Percentiles rank a stretch among this genome's conserved stretches.
Conservation (phyloP, 148 eudicot species). For the Chenopodium album region DNA sequence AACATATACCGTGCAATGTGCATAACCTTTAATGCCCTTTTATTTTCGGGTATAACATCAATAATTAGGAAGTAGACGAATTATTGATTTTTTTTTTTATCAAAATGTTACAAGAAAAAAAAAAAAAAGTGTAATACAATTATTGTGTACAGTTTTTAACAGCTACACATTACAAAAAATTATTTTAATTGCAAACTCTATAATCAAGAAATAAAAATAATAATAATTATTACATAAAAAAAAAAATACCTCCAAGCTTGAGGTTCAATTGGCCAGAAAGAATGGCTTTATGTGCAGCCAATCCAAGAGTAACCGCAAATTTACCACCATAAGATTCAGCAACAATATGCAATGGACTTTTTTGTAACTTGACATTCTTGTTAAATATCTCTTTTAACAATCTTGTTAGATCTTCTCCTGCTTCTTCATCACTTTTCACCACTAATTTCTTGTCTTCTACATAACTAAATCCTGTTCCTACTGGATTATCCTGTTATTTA, state of each 20-base stretch:
- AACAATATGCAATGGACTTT: constrained; percentile 67
- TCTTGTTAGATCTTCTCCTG: constrained; percentile 71
- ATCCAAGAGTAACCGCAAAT: constrained; percentile 73
- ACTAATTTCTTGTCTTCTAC: constrained; percentile 59
- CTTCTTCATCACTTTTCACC: constrained; percentile 79
- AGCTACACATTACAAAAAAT: too few species aligned
- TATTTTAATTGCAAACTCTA: too few species aligned
- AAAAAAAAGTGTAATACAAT: too few species aligned
- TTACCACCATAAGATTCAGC: constrained; percentile 99
- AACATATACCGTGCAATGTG: too few species aligned
- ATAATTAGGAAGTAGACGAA: too few species aligned
- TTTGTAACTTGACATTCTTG: constrained; percentile 42
- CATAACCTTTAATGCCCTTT: too few species aligned
- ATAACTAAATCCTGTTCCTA: constrained; percentile 90
- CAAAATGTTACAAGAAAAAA: too few species aligned
- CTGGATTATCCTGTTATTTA: constrained; percentile 73
- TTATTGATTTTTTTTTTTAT: too few species aligned
- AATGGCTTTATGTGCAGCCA: constrained; percentile 69
- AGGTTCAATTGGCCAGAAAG: constrained; percentile 63
- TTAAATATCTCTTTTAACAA: constrained; percentile 59
- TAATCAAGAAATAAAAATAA: too few species aligned
- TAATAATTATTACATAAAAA: too few species aligned
- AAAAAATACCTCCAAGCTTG: constrained; percentile 62
- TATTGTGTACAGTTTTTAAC: too few species aligned
- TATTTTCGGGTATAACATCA: too few species aligned